phyloP scores from a whole-genome alignment of 179 eudicot species.

The Sideroxylon spinosum region DNA sequence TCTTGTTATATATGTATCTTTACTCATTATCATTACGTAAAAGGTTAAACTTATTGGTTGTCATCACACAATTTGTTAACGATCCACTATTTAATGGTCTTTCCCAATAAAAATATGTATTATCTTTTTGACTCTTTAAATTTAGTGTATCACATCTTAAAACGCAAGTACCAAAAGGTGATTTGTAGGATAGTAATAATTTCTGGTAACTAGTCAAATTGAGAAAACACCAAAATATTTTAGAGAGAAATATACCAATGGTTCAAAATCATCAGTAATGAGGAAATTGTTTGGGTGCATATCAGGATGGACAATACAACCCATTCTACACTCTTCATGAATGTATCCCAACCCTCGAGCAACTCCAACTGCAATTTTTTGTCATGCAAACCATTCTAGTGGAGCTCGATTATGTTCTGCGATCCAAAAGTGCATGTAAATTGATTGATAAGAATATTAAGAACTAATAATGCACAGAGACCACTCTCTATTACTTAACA shows the following conservation, averaged over 20 bases:
- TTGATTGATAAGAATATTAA: background rate
- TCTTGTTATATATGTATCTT: too few species aligned
- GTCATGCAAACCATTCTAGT: constrained; percentile 61
- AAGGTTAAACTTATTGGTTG: too few species aligned
- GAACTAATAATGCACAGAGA: background rate
- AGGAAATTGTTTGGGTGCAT: constrained; percentile 84
- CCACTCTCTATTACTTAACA: background rate
- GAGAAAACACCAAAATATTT: background rate
- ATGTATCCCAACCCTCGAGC: constrained; percentile 84
- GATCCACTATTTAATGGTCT: too few species aligned
- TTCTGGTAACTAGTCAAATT: too few species aligned
- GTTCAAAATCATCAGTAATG: constrained; percentile 80
- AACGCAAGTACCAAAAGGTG: too few species aligned
- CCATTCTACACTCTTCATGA: constrained; percentile 85
- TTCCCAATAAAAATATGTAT: too few species aligned
- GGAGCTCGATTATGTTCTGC: constrained; percentile 40
- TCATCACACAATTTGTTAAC: too few species aligned
- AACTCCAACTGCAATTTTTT: constrained; percentile 77
- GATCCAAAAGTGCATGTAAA: constrained; percentile 1
- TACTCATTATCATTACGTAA: too few species aligned
- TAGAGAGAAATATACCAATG: constrained; percentile 45
- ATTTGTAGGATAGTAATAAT: too few species aligned
- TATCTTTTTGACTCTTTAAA: too few species aligned
- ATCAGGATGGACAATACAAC: constrained; percentile 83
- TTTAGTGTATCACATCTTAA: too few species aligned